Base-by-base conservation (phyloP, 805 yeast genomes). In the Sungouiella blattae region DNA sequence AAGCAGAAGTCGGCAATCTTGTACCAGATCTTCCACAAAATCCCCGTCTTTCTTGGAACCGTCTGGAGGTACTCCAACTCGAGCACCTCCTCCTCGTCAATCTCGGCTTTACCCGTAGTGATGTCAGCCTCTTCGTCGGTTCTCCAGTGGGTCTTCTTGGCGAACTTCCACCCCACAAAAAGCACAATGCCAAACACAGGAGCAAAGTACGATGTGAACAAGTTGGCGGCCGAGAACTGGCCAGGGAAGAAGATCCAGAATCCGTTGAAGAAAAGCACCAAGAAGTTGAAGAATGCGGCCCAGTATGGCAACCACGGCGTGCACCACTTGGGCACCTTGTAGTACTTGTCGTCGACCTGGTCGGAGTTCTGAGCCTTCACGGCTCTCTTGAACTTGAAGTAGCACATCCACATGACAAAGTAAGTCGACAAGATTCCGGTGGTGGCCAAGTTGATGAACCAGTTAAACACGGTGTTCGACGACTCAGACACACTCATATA, bases 391-490 rank as follows among this genome's bases (percentile, higher is more conserved):
- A 55, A 60, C 37, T 58, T 57, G 50, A 84, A 16, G 83, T 76
- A 29, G 69, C 55, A 47, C 78, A 64, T 52, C 83, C 76, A 39
- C 71, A 64, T 35, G 70, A 65, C 61, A 77, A 82, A 54, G 77
- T 80, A 50, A 73, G 72, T 53, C 80, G 68, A 53, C 80, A 87
- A 21, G 83, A 81, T 24, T 78, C 63, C 66, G n/a, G 65, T 77
- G 3, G 93, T 82, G 33, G 61, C 66, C 25, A 85, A 60, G 48
- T 82, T 81, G 39, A 83, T 75, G 33, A 85, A 66, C 89, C 91
- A 85, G 49, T 69, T 71, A 42, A 85, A 68, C 3, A 84, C 93
- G 2, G 71, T 70, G 11, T 77, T 75, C 17, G 89, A 73, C 20
- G 73, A 64, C 29, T 71, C 65, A 17, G 79, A 70, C 38, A 80